These are phyloP conservation scores for Dothideomycetes sp. DNA, from an alignment of 2,329 filamentous ascomycete species.

Conservation along the genomic window DNA sequence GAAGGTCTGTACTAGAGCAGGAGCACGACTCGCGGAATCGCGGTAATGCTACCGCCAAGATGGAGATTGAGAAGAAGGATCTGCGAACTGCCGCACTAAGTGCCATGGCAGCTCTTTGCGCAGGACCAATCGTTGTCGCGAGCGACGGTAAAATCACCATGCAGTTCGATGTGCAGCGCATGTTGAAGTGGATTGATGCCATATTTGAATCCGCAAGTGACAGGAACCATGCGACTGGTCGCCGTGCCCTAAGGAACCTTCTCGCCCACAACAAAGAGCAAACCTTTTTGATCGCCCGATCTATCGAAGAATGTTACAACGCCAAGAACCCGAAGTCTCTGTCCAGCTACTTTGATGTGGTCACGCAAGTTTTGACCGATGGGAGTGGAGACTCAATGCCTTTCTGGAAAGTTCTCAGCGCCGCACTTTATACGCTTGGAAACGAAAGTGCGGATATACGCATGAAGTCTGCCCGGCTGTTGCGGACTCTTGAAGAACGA, in stretches of 20 bases:
- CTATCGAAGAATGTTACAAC: constrained; percentile 82
- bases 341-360: constrained; percentile 90
- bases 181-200: constrained; percentile 89
- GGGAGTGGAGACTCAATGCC: constrained; percentile 64
- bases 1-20: constrained; percentile 71
- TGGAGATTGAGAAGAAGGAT: constrained; percentile 95
- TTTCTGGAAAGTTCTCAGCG: constrained; percentile 82
- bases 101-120: constrained; percentile 90
- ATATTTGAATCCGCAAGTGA: constrained; percentile 92
- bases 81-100: constrained; percentile 82
- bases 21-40: constrained; percentile 62
- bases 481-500: constrained; percentile 72
- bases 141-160: constrained; percentile 81
- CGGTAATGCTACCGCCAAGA: constrained; percentile 70
- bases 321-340: constrained; percentile 71
- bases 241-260: constrained; percentile 77
- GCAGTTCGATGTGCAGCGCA: constrained; percentile 82
- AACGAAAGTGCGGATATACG: constrained; percentile 83
- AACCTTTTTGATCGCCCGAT: constrained; percentile 74
- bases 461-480: constrained; percentile 72
- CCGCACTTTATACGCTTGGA: constrained; percentile 84
- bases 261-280: constrained; percentile 85
- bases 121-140: constrained; percentile 67
- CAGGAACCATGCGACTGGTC: constrained; percentile 80
- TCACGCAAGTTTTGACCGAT: constrained; percentile 76